Conservation (phyloP, 2,329 filamentous ascomycete genomes). For the Stenocarpella maydis region DNA sequence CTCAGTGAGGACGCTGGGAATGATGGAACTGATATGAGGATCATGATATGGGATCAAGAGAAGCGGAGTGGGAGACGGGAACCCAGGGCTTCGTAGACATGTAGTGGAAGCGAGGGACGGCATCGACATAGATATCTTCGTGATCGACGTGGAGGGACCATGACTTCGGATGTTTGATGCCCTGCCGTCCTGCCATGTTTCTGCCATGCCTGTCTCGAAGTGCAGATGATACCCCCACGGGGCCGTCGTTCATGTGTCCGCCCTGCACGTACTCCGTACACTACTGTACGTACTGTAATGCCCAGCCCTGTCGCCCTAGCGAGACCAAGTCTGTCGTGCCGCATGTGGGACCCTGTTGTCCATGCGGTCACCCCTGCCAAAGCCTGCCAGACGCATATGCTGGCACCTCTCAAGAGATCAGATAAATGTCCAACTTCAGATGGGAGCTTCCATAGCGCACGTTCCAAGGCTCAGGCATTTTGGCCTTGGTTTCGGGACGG, state of each 20-base stretch:
- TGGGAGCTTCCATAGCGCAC: constrained; percentile 8
- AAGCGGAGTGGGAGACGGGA: constrained; percentile 1
- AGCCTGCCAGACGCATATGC: neutral
- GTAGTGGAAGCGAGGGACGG: neutral
- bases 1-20: constrained; percentile 12
- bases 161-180: constrained; percentile 24
- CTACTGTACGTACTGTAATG: neutral
- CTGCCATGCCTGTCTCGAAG: constrained; percentile 13
- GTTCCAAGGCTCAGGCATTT: neutral
- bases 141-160: constrained; percentile 5
- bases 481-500: constrained; percentile 20
- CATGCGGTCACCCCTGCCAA: constrained; percentile 12
- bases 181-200: neutral
- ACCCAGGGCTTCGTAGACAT: neutral
- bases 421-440: constrained; percentile 3
- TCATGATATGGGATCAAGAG: constrained; percentile 15
- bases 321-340: constrained; percentile 25
- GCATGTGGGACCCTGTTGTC: constrained; percentile 30
- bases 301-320: constrained; percentile 13
- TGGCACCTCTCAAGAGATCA: constrained; percentile 13
- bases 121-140: constrained; percentile 20
- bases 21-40: constrained; percentile 21
- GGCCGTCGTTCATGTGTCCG: constrained; percentile 23
- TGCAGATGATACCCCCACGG: constrained; percentile 26
- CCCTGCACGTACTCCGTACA: no score